A percentile compares a stretch with the other conserved stretches of the same genome.
Conservation (phyloP, 2,329 filamentous ascomycete species). For the Fusarium papillatum region DNA sequence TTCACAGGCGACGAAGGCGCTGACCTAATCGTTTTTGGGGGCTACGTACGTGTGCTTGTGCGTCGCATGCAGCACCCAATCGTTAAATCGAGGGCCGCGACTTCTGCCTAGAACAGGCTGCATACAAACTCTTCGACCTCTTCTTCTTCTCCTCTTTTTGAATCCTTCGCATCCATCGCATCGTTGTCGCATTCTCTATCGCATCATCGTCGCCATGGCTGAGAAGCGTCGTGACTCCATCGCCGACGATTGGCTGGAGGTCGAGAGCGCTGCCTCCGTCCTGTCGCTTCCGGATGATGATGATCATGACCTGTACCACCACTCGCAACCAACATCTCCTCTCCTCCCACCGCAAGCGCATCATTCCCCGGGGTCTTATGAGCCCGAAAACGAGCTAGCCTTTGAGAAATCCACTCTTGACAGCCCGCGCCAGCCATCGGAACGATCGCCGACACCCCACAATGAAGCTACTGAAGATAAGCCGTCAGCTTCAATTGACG, state of each 20-base stretch:
- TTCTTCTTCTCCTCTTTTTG: neutral
- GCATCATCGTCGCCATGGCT: slow-evolving; percentile 21
- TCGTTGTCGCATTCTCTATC: neutral
- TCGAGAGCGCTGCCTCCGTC: slow-evolving; percentile 34
- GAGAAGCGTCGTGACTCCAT: slow-evolving; percentile 14
- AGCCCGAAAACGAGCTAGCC: neutral
- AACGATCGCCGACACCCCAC: neutral
- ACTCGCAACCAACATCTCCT: slow-evolving; percentile 6
- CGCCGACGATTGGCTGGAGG: slow-evolving; percentile 39
- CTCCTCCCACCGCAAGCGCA: slow-evolving; percentile 3
- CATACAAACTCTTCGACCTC: neutral
- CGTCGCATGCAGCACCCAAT: neutral
- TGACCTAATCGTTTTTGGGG: neutral
- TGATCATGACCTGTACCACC: slow-evolving; percentile 6
- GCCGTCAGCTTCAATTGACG: neutral
- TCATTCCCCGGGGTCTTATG: neutral
- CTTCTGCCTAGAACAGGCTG: slow-evolving; percentile 27
- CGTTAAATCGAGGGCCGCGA: slow-evolving; percentile 3
- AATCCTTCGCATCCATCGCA: neutral
- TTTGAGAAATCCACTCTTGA: neutral
- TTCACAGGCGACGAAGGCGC: neutral
- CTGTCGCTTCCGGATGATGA: slow-evolving; percentile 29
- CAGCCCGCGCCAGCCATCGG: neutral
- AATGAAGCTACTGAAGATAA: neutral
- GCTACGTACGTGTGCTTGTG: neutral